Base-by-base conservation (phyloP, 208 protist genomes). In the Trypanosomatidae sp. region DNA sequence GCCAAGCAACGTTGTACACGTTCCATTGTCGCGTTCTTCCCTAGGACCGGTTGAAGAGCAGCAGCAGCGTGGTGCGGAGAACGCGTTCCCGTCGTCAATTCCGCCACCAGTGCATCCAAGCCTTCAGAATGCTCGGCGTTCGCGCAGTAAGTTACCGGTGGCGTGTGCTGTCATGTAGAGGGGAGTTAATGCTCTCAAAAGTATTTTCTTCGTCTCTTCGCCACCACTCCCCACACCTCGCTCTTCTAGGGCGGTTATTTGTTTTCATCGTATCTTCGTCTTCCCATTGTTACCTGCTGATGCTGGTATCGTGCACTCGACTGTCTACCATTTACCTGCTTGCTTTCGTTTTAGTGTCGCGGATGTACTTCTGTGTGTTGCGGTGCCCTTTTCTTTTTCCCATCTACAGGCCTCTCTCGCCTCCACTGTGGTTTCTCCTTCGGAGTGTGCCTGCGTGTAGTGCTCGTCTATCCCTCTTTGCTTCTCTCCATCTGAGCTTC, bases 391-490 rank as follows among this genome's bases (percentile, higher is more conserved):
- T 70, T 71, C 66, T 76, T 43, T 7, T 66, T 66, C 50, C 22
- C n/a, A 46, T 50, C 39, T 66, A 3, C 17, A 13, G 15, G 33
- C 36, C 33, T 22, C 15, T 25, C 62, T 19, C 19, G 49, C n/a
- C n/a, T n/a, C n/a, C n/a, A n/a, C n/a, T n/a, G n/a, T n/a, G n/a
- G n/a, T 73, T n/a, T 73, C 28, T 85, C 36, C 66, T 71, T 72
- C 0, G 59, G n/a, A n/a, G n/a, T 76, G n/a, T 28, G 6, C 72
- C 13, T 74, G n/a, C 73, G 22, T 78, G 19, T 66, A 47, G 47
- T 75, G 74, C n/a, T 47, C 69, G 13, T 62, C 47, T 39, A 12
- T 71, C 28, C 28, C 62, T 46, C 46, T 19, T 19, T 46, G n/a
- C n/a, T 25, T 68, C 13, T 52, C 30, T 56, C 65, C 28, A 22